Conservation (phyloP, 345 rosid species). For the Camelina neglecta region DNA sequence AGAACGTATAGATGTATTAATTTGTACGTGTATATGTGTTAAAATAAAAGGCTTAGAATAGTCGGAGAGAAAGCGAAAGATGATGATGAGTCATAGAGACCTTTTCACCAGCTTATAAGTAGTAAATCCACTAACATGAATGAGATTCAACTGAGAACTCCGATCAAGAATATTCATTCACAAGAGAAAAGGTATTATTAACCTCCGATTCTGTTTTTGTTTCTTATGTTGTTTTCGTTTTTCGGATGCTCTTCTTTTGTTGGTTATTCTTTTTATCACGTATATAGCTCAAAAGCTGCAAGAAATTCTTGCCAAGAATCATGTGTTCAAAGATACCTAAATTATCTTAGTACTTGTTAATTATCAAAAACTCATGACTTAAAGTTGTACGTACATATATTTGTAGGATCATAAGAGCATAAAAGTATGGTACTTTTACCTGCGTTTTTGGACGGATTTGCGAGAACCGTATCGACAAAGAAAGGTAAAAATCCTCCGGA, state of each 20-base stretch:
- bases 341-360: no score
- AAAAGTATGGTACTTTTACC: conserved; percentile 62
- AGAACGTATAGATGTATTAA: background rate
- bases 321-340: conserved; percentile 13
- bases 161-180: conserved; percentile 35
- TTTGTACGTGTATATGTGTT: conserved; percentile 18
- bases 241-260: background rate
- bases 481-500: conserved; percentile 47
- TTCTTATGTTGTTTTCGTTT: background rate
- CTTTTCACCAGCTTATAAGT: conserved; percentile 39
- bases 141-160: conserved; percentile 25
- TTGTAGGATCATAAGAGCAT: conserved; percentile 28
- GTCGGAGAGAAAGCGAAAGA: conserved; percentile 24
- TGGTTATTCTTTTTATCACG: background rate
- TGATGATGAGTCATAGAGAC: conserved; percentile 41
- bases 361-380: background rate
- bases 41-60: conserved; percentile 26
- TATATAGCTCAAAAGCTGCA: background rate
- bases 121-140: conserved; percentile 28
- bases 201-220: conserved; percentile 8
- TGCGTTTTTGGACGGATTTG: conserved; percentile 65
- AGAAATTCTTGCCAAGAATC: background rate
- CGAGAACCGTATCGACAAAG: conserved; percentile 61
- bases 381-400: background rate
- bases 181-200: conserved; percentile 15